A percentile compares a stretch with the other conserved stretches of the same genome.
Evolutionary conservation across 768 basidiomycete species (phyloP).

Genomic region (Mycena venus): DNA sequence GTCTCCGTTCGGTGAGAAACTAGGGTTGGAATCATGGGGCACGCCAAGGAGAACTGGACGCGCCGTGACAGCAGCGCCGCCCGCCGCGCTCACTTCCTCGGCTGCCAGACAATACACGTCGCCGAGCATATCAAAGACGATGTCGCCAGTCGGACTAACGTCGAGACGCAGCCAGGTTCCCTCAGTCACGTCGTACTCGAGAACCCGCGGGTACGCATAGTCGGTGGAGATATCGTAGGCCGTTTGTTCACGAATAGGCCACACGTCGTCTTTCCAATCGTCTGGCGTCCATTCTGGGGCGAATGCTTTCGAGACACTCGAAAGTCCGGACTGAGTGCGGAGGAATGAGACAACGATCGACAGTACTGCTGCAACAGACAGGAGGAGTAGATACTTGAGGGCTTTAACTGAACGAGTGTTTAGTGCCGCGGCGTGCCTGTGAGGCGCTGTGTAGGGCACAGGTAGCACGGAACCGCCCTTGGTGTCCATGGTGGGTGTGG

Average conservation of each 20-base stretch:
- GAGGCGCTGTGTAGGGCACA: neutral
- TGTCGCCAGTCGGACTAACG: constrained; percentile 79
- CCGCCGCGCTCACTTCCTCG: constrained; percentile 33
- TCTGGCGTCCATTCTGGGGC: constrained; percentile 56
- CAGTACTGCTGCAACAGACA: constrained; percentile 49
- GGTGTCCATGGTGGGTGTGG: constrained; percentile 6
- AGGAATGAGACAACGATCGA: constrained; percentile 48
- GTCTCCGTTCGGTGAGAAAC: constrained; percentile 77
- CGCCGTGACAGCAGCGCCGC: constrained; percentile 53
- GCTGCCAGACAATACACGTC: constrained; percentile 78
- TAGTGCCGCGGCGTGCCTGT: neutral
- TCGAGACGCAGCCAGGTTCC: constrained; percentile 85
- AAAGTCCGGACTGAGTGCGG: constrained; percentile 35
- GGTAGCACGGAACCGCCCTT: neutral
- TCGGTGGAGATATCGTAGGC: constrained; percentile 86
- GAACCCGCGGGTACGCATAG: constrained; percentile 73
- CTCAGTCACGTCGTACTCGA: constrained; percentile 78
- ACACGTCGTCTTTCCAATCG: constrained; percentile 63
- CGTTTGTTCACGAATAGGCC: constrained; percentile 71
- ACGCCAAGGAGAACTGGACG: constrained; percentile 73
- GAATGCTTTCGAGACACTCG: constrained; percentile 31
- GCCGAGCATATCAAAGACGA: constrained; percentile 82
- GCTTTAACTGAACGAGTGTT: neutral
- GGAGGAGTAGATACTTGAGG: constrained; percentile 32
- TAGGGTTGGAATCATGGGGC: constrained; percentile 80